Percentiles rank a stretch among this genome's conserved stretches.
These are phyloP conservation scores for Parasarocladium wereldwijsianum DNA, from an alignment of 2,329 filamentous ascomycete genomes.

Conservation along the genomic window DNA sequence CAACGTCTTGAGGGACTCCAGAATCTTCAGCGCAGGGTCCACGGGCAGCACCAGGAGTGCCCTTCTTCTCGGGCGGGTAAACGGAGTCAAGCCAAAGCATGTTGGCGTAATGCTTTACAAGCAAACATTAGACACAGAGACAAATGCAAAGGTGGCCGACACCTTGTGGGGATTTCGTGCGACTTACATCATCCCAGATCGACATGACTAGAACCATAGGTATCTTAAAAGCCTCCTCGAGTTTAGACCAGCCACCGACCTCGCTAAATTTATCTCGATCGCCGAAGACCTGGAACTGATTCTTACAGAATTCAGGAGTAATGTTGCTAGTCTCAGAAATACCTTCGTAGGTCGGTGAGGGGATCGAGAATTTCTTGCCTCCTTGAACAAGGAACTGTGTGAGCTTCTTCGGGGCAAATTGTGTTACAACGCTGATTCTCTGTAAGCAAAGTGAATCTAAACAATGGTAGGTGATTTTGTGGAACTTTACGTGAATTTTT, in stretches of 20 bases:
- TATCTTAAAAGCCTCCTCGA: slow-evolving; percentile 35
- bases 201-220: slow-evolving; percentile 53
- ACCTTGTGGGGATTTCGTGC: background rate
- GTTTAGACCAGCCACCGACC: slow-evolving; percentile 39
- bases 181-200: slow-evolving; percentile 30
- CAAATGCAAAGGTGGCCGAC: too few species aligned
- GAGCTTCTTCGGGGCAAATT: slow-evolving; percentile 36
- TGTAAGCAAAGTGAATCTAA: too few species aligned
- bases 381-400: slow-evolving; percentile 47
- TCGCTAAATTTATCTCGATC: slow-evolving; percentile 34
- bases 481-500: slow-evolving; percentile 29
- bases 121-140: too few species aligned
- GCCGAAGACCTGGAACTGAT: slow-evolving; percentile 38
- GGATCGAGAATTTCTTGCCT: slow-evolving; percentile 34
- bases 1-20: slow-evolving; percentile 12
- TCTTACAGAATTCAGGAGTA: slow-evolving; percentile 39
- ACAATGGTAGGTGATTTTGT: too few species aligned
- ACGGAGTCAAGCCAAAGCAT: slow-evolving; percentile 58
- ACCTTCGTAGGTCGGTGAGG: slow-evolving; percentile 14
- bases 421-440: slow-evolving; percentile 37
- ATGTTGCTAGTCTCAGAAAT: slow-evolving; percentile 44
- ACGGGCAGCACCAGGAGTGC: slow-evolving; percentile 9
- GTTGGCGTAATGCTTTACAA: slow-evolving; percentile 31
- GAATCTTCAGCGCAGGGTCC: slow-evolving; percentile 12
- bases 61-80: slow-evolving; percentile 25